Conservation (phyloP, 306 rosid genomes). For the Castanea mollissima region DNA sequence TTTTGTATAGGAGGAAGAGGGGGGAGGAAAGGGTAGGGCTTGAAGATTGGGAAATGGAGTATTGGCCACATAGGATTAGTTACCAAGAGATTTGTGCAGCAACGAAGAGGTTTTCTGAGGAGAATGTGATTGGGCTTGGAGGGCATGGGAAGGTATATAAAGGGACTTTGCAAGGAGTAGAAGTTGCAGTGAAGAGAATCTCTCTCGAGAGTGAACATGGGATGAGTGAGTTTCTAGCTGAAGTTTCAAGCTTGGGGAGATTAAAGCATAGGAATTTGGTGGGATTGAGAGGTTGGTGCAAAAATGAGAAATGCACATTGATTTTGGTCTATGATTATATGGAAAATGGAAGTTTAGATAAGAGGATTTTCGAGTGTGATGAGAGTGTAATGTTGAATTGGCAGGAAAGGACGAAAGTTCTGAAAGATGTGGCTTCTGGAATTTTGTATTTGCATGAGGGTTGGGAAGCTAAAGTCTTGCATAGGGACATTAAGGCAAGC, state of each 20-base stretch:
- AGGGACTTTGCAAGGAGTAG: conserved; percentile 49
- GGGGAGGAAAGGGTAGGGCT: conserved; percentile 27
- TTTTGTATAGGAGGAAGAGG: conserved; percentile 20
- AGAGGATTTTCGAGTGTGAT: conserved; percentile 50
- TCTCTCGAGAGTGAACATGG: conserved; percentile 40
- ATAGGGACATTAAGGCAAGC: conserved; percentile 64
- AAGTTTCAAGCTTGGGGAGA: conserved; percentile 69
- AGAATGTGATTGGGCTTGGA: conserved; percentile 48
- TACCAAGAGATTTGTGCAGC: conserved; percentile 49
- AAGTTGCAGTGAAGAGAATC: conserved; percentile 65
- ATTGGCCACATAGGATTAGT: conserved; percentile 66
- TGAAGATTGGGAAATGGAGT: conserved; percentile 68
- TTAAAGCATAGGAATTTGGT: conserved; percentile 64
- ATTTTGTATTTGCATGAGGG: conserved; percentile 63
- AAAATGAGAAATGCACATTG: conserved; percentile 46
- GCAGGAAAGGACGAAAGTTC: conserved; percentile 46
- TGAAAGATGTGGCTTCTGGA: conserved; percentile 60
- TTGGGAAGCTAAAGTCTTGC: conserved; percentile 71
- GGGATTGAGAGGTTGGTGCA: conserved; percentile 75
- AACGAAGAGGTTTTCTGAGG: conserved; percentile 52
- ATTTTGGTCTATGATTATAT: conserved; percentile 66
- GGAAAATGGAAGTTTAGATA: conserved; percentile 65
- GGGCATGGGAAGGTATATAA: conserved; percentile 57
- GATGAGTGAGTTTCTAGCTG: conserved; percentile 65
- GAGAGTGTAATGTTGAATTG: conserved; percentile 41